phyloP scores from a whole-genome alignment of 2,329 filamentous ascomycete species.

The Pseudogymnoascus sp. region DNA sequence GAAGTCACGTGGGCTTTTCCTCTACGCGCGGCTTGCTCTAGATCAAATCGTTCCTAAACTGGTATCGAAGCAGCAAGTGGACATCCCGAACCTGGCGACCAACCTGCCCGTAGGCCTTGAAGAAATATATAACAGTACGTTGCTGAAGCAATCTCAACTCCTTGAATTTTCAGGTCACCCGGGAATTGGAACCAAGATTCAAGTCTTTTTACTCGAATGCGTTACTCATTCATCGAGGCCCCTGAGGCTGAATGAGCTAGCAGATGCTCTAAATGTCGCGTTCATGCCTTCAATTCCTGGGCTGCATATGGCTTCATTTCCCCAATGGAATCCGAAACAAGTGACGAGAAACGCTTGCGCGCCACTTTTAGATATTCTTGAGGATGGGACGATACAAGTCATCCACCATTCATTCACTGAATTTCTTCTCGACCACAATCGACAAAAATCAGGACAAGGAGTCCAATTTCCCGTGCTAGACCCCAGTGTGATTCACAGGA shows the following conservation, averaged over 20 bases:
- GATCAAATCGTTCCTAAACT: conserved; percentile 18
- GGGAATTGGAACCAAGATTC: conserved; percentile 14
- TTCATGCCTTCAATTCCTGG: conserved; percentile 5
- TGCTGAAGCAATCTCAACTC: conserved; percentile 14
- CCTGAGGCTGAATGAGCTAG: conserved; percentile 17
- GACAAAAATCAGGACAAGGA: neutral
- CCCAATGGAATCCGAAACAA: conserved; percentile 10
- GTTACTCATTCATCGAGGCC: conserved; percentile 20
- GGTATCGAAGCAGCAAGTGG: conserved; percentile 1
- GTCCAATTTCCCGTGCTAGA: conserved; percentile 12
- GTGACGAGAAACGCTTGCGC: conserved; percentile 30
- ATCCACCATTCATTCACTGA: conserved; percentile 43
- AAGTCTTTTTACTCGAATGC: conserved; percentile 18
- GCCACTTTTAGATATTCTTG: conserved; percentile 35
- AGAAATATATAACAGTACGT: conserved; percentile 22
- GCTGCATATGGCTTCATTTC: neutral
- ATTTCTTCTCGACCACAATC: conserved; percentile 29
- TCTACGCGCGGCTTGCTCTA: conserved; percentile 19
- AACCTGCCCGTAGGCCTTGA: conserved; percentile 19
- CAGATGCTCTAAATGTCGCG: conserved; percentile 10
- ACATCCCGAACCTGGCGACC: conserved; percentile 11
- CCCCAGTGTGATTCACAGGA: conserved; percentile 7
- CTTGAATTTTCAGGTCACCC: neutral
- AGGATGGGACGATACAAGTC: conserved; percentile 36
- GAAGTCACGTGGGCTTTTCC: conserved; percentile 17